Evolutionary conservation across 768 basidiomycete genomes (phyloP).

Genomic region (Amylocystis lapponica): DNA sequence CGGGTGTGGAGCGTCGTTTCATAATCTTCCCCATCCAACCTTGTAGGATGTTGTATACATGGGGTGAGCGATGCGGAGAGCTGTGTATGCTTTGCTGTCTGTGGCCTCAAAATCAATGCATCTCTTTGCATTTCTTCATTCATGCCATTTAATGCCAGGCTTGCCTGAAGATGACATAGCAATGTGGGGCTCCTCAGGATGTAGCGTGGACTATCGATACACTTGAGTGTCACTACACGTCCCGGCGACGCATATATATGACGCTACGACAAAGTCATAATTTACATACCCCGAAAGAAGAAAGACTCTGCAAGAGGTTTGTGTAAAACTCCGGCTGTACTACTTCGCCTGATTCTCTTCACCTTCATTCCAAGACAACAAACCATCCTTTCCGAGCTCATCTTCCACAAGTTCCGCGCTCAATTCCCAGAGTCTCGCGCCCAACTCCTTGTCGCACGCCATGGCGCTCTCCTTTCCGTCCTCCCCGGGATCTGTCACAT

Average conservation of each 20-base stretch:
- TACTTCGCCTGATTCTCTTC: no score
- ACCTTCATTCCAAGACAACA: conserved; percentile 17
- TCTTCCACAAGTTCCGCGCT: conserved; percentile 24
- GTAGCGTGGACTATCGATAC: no score
- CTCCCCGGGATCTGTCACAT: conserved; percentile 21
- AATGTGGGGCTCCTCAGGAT: no score
- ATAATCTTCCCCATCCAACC: conserved; percentile 19
- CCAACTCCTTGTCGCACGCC: conserved; percentile 21
- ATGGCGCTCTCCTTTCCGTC: conserved; percentile 16
- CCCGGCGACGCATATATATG: no score
- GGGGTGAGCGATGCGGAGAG: neutral
- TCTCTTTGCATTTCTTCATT: conserved; percentile 8
- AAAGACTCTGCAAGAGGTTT: no score
- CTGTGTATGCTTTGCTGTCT: conserved; percentile 13
- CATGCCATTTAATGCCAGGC: no score
- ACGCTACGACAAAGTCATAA: no score
- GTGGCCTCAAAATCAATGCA: conserved; percentile 19
- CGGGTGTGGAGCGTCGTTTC: conserved; percentile 84
- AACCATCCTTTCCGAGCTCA: conserved; percentile 17
- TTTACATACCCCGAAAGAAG: no score
- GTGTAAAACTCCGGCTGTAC: no score
- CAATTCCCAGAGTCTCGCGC: conserved; percentile 25
- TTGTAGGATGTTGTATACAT: conserved; percentile 2
- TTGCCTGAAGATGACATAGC: no score
- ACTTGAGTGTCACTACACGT: no score